Base-by-base conservation (phyloP, 352 stramenopile species). In the Phytophthora colocasiae region DNA sequence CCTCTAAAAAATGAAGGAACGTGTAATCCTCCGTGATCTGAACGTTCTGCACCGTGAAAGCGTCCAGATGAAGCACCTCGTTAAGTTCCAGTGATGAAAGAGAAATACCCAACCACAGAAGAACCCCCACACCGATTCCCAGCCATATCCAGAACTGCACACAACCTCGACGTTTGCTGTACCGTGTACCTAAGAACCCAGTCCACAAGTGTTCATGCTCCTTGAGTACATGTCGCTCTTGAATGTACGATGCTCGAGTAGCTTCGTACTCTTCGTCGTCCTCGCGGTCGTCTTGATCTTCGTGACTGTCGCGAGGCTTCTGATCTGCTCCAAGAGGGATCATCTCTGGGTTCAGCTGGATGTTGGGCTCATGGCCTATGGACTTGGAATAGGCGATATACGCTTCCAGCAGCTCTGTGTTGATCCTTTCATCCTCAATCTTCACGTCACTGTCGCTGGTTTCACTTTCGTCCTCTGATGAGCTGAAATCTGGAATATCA, bases 371-470 rank as follows among this genome's bases (percentile, higher is more conserved):
- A 41, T 92, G 78, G 2, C 83, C 89, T 67, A 98, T 93, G 34
- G 96, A 90, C 56, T 89, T 94, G 55, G 98, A 83, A 73, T 98
- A 98, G 24, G 97, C 85, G 4, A 98, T 75, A 69, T 97, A 97
- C 24, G 96, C 96, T 70, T 99, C 95, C 46, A 99, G 70, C 9
- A 99, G 83, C 74, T 98, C 91, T 1, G 78, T 91, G 70, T 98
- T 98, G 26, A 92, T 87, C 71, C 88, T 97, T 43, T 76, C 87
- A 63, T 98, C 91, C 1, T 98, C 49, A 31, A 87, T 73, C 31
- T 98, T 64, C 7, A 65, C 22, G 14, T 56, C 46, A 14, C 12
- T 34, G 61, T 89, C 43, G 79, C 76, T 58, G 82, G 58, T 51
- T 63, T 83, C 47, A 51, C 77, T 53, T 17, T 73, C 56, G 17